Conservation (phyloP, 75 land plant genomes). For the Cunninghamia lanceolata region DNA sequence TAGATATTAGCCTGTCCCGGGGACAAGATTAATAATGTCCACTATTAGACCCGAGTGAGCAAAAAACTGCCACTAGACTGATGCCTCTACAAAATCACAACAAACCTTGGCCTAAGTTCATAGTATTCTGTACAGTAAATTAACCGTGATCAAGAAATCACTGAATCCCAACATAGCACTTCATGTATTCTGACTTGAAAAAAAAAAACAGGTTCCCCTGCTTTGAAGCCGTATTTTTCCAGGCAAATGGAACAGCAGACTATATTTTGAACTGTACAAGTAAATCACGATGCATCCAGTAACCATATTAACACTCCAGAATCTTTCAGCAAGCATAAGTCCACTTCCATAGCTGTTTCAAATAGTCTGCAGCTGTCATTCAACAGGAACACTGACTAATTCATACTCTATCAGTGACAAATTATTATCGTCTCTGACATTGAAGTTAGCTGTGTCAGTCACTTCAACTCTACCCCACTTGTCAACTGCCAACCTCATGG, state of each 20-base stretch:
- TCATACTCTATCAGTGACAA: slow-evolving; percentile 43
- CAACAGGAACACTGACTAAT: slow-evolving; percentile 38
- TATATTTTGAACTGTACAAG: not conserved
- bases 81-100: not conserved
- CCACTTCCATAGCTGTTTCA: not conserved
- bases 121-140: not conserved
- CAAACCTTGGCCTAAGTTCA: not conserved
- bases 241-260: not conserved
- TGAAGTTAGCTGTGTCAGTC: slow-evolving; percentile 43
- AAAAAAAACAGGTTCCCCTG: not conserved
- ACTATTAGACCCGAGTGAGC: not conserved
- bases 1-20: not conserved
- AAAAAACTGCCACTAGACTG: not conserved
- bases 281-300: not conserved
- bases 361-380: not conserved
- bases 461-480: slow-evolving; percentile 75
- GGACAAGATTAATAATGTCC: not conserved
- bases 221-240: not conserved
- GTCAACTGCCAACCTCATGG: slow-evolving; percentile 86
- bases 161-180: not conserved
- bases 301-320: not conserved
- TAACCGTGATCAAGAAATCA: not conserved
- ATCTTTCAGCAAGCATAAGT: not conserved
- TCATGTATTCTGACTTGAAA: not conserved
- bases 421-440: slow-evolving; percentile 45